phyloP scores from a whole-genome alignment of 129 eudicot genomes.

The Helianthus tuberosus region DNA sequence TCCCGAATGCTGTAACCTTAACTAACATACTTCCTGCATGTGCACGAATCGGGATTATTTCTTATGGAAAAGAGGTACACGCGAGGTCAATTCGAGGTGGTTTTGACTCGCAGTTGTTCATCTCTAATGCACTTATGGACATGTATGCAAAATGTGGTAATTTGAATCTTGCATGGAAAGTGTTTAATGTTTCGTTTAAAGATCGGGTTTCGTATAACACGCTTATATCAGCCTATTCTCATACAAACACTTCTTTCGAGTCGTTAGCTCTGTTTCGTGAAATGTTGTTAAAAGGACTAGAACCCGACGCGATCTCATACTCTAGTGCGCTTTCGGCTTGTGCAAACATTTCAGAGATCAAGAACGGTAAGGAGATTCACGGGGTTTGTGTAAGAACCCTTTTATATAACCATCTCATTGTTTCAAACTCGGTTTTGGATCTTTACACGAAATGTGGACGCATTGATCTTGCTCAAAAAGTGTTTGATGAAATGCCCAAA shows the following conservation, averaged over 20 bases:
- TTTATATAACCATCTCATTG: conserved; percentile 44
- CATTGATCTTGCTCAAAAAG: conserved; percentile 39
- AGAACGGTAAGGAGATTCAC: conserved; percentile 67
- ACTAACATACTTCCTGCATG: conserved; percentile 49
- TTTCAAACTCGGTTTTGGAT: conserved; percentile 69
- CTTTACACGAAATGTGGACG: conserved; percentile 73
- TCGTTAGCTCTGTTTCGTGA: conserved; percentile 57
- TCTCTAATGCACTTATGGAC: conserved; percentile 53
- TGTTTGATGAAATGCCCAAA: conserved; percentile 31
- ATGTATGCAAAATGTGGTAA: conserved; percentile 64
- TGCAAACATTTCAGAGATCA: conserved; percentile 48
- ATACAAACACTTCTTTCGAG: conserved; percentile 36
- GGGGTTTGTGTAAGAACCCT: conserved; percentile 45
- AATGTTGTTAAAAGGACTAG: conserved; percentile 42
- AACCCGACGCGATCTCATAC: conserved; percentile 52
- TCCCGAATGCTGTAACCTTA: conserved; percentile 43
- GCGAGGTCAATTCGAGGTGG: conserved; percentile 48
- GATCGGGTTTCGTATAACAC: conserved; percentile 72
- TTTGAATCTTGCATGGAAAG: conserved; percentile 50
- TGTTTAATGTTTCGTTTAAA: conserved; percentile 40
- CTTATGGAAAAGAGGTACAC: conserved; percentile 43
- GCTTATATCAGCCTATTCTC: conserved; percentile 66
- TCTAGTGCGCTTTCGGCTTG: conserved; percentile 68
- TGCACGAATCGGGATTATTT: conserved; percentile 46
- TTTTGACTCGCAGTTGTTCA: conserved; percentile 30